Base-by-base conservation (phyloP, 2,329 filamentous ascomycete species). In the Pseudogymnoascus sp. region DNA sequence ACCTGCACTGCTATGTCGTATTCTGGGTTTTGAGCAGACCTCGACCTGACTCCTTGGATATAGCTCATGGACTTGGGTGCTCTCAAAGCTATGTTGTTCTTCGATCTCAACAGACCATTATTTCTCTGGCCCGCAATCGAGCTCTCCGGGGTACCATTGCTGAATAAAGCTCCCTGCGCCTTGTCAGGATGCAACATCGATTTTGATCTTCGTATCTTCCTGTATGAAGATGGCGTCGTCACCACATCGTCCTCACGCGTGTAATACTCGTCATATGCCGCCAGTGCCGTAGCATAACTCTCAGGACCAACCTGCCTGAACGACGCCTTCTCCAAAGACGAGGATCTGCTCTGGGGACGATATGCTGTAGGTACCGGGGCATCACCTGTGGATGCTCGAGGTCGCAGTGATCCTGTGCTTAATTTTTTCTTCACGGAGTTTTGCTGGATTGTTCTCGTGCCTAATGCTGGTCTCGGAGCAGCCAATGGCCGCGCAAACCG, bases 11-110 rank as follows among this genome's bases (percentile, higher is more conserved):
- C 75, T 9, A 71, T 64, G 19, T 78, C 75, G 53, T 75, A 75
- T 21, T 70, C 68, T 31, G 64, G 64, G 50, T 70, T 66, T 23
- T 65, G 64, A 46, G 67, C 64, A 60, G 65, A 62, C 63, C 71
- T 66, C 10, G 73, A 69, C 21, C 70, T 71, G 10, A 75, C 71
- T 21, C 70, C 70, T 59, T 69, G 72, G 64, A 84, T 72, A 65
- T 84, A 82, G 65, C 79, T 82, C 80, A 83, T 83, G 2, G 84
- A 86, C 60, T 80, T 83, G 0, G 81, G 80, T 2, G 78, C 72
- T 65, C 79, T 77, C 15, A 84, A 66, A 4, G 63, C 60, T 35
- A 19, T 67, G 66, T 15, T 70, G 53, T 1, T 66, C 65, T 37
- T 76, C 64, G 17, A 19, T 67, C n/a, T 37, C 64, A 63, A 13